Conservation (phyloP, 1,284 basidiomycete species). For the Leccinum huronense region DNA sequence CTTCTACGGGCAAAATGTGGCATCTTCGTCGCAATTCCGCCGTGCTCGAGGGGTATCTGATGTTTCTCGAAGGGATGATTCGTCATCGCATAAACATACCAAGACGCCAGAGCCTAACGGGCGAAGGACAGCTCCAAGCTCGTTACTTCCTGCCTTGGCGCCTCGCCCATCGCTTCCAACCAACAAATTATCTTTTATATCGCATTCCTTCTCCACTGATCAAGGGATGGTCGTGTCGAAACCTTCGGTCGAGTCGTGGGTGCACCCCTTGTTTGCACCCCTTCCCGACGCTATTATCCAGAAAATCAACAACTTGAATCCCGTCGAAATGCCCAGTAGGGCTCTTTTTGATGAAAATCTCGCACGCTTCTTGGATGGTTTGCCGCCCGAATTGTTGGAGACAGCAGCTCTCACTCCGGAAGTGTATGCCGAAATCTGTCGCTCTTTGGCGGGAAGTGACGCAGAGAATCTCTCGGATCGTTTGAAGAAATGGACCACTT, state of each 20-base stretch:
- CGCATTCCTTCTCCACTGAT: constrained; percentile 36
- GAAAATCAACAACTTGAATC: constrained; percentile 48
- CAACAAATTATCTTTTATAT: constrained; percentile 36
- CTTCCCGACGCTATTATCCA: constrained; percentile 53
- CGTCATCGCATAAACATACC: constrained; percentile 18
- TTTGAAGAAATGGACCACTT: constrained; percentile 52
- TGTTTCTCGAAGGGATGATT: constrained; percentile 22
- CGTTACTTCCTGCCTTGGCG: constrained; percentile 20
- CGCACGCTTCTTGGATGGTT: constrained; percentile 47
- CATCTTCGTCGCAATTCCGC: constrained; percentile 31
- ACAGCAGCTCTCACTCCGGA: constrained; percentile 57
- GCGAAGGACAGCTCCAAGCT: constrained; percentile 17
- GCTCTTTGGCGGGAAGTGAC: constrained; percentile 45
- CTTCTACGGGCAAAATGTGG: constrained; percentile 41
- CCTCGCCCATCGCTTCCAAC: constrained; percentile 26
- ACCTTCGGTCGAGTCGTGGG: constrained; percentile 52
- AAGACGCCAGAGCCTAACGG: constrained; percentile 30
- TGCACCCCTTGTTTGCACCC: constrained; percentile 53
- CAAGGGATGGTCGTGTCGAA: constrained; percentile 39
- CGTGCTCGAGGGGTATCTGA: constrained; percentile 25
- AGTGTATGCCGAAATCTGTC: constrained; percentile 51
- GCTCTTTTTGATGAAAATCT: constrained; percentile 52
- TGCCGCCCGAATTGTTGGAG: constrained; percentile 57
- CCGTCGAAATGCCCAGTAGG: constrained; percentile 59
- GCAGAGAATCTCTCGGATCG: constrained; percentile 44